These are phyloP conservation scores for Russula earlei DNA, from an alignment of 768 basidiomycete genomes.

Conservation along the genomic window DNA sequence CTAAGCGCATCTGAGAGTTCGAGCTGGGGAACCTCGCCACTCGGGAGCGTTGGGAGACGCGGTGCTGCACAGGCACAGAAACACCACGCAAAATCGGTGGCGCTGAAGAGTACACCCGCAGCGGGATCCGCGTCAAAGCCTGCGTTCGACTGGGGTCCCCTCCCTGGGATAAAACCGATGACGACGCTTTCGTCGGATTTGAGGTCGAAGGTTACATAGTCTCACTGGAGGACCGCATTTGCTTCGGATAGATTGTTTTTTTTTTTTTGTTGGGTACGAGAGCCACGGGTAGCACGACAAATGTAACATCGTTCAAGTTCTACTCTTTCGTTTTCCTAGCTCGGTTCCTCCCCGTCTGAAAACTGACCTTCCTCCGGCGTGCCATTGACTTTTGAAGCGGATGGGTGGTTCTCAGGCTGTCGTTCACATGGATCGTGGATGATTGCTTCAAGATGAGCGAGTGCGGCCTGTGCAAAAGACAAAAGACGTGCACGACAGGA, in stretches of 20 bases:
- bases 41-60: neutral
- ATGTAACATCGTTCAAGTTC: constrained; percentile 8
- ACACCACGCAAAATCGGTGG: constrained; percentile 30
- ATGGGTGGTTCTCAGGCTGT: constrained; percentile 3
- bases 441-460: constrained; percentile 76
- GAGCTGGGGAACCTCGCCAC: constrained; percentile 5
- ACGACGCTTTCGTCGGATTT: constrained; percentile 15
- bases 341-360: constrained; percentile 14
- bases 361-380: constrained; percentile 18
- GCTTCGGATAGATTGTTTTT: neutral
- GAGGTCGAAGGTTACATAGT: constrained; percentile 9
- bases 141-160: constrained; percentile 52
- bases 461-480: constrained; percentile 51
- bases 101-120: constrained; percentile 24
- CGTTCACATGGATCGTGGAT: constrained; percentile 45
- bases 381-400: constrained; percentile 14
- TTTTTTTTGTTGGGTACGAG: neutral
- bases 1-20: neutral
- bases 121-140: constrained; percentile 10
- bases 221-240: neutral
- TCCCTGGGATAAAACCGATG: constrained; percentile 31
- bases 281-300: neutral
- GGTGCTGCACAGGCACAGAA: constrained; percentile 18
- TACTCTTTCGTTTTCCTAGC: neutral
- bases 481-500: constrained; percentile 17